phyloP scores from a whole-genome alignment of 1,139 yeast genomes.

The Scheffersomyces titani region DNA sequence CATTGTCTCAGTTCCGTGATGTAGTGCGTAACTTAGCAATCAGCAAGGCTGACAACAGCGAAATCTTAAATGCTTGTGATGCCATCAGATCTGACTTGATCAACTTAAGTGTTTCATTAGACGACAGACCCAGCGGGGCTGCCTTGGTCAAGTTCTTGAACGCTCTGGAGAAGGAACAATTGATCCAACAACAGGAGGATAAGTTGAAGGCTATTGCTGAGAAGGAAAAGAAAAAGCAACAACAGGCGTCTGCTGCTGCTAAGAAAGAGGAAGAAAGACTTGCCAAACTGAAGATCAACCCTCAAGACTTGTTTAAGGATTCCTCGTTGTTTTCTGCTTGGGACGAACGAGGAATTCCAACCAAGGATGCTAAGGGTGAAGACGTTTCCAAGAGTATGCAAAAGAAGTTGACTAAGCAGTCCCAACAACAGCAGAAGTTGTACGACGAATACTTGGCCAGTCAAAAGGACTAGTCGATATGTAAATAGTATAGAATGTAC shows the following conservation, averaged over 20 bases:
- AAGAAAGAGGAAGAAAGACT: conserved; percentile 65
- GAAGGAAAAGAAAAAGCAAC: conserved; percentile 42
- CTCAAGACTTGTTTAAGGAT: conserved; percentile 71
- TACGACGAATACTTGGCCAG: conserved; percentile 59
- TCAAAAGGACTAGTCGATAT: background rate
- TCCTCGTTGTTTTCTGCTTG: conserved; percentile 62
- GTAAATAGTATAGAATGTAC: background rate
- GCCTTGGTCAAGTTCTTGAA: conserved; percentile 82
- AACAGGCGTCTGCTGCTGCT: conserved; percentile 44
- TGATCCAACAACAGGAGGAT: conserved; percentile 61
- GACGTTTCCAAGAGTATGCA: conserved; percentile 85
- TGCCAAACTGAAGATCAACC: conserved; percentile 70
- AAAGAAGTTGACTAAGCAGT: conserved; percentile 78
- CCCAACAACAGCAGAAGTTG: conserved; percentile 79
- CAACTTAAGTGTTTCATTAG: conserved; percentile 77
- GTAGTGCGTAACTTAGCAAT: conserved; percentile 74
- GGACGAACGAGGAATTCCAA: conserved; percentile 86
- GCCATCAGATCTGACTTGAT: conserved; percentile 56
- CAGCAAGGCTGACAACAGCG: conserved; percentile 53
- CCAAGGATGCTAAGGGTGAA: conserved; percentile 73
- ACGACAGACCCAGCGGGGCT: conserved; percentile 80
- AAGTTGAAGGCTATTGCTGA: conserved; percentile 50
- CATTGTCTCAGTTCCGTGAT: conserved; percentile 79
- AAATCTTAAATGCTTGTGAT: conserved; percentile 54
- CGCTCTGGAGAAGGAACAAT: conserved; percentile 65